These are phyloP conservation scores for Beauveria medogensis DNA, from an alignment of 2,329 filamentous ascomycete species.

Conservation along the genomic window DNA sequence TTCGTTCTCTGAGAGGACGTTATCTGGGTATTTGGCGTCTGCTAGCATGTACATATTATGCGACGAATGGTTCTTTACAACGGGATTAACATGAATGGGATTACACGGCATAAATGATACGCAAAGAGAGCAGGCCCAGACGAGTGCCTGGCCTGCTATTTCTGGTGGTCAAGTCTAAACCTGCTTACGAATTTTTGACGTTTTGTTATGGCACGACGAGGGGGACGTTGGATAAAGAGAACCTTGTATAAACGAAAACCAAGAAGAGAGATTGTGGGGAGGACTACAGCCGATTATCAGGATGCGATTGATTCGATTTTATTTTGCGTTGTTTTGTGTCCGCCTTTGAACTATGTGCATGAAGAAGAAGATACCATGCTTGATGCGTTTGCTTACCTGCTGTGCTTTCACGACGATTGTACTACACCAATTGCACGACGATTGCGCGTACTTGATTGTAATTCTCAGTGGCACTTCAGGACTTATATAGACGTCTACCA, in stretches of 20 bases:
- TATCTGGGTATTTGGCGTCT: slow-evolving; percentile 7
- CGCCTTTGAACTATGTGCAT: not conserved
- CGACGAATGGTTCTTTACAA: slow-evolving; percentile 1
- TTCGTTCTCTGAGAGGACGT: not conserved
- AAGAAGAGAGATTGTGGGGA: not conserved
- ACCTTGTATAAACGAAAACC: slow-evolving; percentile 4
- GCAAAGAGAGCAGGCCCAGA: not conserved
- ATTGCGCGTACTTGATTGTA: not conserved
- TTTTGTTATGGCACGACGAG: slow-evolving; percentile 1
- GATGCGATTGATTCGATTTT: not conserved
- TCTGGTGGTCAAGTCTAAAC: not conserved
- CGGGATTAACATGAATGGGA: slow-evolving; percentile 6
- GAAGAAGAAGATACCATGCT: slow-evolving; percentile 1
- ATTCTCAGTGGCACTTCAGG: not conserved
- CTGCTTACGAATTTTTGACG: not conserved
- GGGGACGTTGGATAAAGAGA: slow-evolving; percentile 2
- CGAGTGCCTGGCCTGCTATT: not conserved
- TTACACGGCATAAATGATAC: slow-evolving; percentile 5
- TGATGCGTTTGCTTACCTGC: not conserved
- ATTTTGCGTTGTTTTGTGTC: not conserved
- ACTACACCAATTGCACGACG: not conserved
- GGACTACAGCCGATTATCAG: not conserved
- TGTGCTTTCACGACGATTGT: not conserved
- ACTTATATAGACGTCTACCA: not conserved
- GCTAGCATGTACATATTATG: slow-evolving; percentile 6